Evolutionary conservation across 805 yeast genomes (phyloP), one percentile per base, ranked within the genome.

Genomic region (Tetrapisispora fleetii): DNA sequence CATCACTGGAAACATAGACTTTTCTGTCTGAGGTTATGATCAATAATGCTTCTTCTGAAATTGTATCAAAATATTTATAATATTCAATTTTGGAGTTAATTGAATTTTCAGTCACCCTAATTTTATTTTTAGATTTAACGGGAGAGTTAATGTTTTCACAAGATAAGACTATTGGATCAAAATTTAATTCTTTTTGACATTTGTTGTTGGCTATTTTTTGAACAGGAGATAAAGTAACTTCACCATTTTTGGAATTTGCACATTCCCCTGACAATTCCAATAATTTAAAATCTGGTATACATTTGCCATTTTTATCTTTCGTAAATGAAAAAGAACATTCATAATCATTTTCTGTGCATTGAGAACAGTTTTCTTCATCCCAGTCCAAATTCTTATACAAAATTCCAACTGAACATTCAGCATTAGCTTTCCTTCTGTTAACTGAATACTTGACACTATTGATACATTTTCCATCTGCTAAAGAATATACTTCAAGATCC

Each of bases 1-100:
- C 85, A 61, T 88, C 81, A 56, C 76, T 82, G 0, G 96, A 85
- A 8, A 86, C 74, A 56, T 70, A 83, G 2, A 80, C 75, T 5
- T 69, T 68, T 42, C 76, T 71, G 13, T 72, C 68, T 24, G 67
- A 61, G 0, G 91, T 83, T 44, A 78, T 67, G 7, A 85, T 66
- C 16, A 91, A 60, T 8, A 91, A 62, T 0, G 89, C 77, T 58
- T 85, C 90, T 52, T 80, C 85, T 24, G 71, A 72, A 45, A 67
- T 50, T 2, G 71, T 67, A 2, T 64, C 65, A 22, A 68, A 61
- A 46, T 77, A 74, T 49, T 76, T 77, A 44, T 81, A 82, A 49
- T 85, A 69, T 8, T 58, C 56, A 48, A 87, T 68, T 16, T 64
- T 60, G 17, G 84, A 85, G 11, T 73, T 73, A 53, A 87, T 75